phyloP scores from a whole-genome alignment of 345 rosid genomes.

The Salix viminalis region DNA sequence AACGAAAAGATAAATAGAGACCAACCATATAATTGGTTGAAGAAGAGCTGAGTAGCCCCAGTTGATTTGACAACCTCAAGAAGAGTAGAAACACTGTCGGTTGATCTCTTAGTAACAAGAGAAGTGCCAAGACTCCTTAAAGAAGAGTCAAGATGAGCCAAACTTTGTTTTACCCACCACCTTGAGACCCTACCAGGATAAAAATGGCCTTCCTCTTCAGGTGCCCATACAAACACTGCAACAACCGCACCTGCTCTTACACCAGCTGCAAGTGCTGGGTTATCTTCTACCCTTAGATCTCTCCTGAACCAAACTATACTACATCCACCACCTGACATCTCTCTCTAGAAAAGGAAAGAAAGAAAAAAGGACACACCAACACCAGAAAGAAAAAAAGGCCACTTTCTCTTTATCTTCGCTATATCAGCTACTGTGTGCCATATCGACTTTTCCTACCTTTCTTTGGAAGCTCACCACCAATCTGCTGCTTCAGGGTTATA shows the following conservation, averaged over 20 bases:
- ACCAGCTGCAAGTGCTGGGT: slow-evolving; percentile 88
- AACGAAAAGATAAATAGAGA: slow-evolving; percentile 12
- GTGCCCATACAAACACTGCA: slow-evolving; percentile 84
- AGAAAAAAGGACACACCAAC: not conserved
- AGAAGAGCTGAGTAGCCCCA: slow-evolving; percentile 90
- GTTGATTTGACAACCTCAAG: slow-evolving; percentile 76
- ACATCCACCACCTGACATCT: slow-evolving; percentile 75
- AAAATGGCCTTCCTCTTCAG: slow-evolving; percentile 88
- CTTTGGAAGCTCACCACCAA: slow-evolving; percentile 3
- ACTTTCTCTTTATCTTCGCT: slow-evolving; percentile 11
- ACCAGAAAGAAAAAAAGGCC: not conserved
- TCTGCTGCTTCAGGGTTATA: not conserved
- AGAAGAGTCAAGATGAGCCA: slow-evolving; percentile 85
- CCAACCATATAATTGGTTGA: slow-evolving; percentile 96
- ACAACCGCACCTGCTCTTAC: slow-evolving; percentile 84
- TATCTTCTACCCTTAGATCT: slow-evolving; percentile 96
- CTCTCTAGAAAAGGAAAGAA: slow-evolving; percentile 11
- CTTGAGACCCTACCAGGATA: slow-evolving; percentile 94
- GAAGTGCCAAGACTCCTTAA: slow-evolving; percentile 78
- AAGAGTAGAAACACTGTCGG: slow-evolving; percentile 75
- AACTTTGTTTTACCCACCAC: slow-evolving; percentile 98
- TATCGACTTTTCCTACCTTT: not conserved
- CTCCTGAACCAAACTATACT: slow-evolving; percentile 98
- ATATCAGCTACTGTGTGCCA: not conserved
- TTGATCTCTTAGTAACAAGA: slow-evolving; percentile 83